These are phyloP conservation scores for Tylopilus orsonianus DNA, from an alignment of 1,284 basidiomycete genomes.

Conservation along the genomic window DNA sequence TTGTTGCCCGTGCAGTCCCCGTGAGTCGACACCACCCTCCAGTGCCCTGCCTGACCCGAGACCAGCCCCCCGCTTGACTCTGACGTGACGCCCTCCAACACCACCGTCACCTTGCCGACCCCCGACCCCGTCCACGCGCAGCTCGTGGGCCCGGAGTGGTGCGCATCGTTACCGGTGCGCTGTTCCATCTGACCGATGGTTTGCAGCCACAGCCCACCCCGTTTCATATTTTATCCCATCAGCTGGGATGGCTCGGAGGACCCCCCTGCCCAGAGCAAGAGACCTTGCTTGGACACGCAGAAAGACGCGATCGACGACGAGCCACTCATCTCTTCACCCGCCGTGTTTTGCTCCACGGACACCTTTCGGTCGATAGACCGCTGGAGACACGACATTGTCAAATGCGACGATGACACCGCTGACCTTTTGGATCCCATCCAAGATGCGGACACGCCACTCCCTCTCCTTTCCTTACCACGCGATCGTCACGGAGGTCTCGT, in stretches of 20 bases:
- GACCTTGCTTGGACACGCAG: not conserved
- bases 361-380: conserved; percentile 22
- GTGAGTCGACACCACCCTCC: not conserved
- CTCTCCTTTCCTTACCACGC: conserved; percentile 18
- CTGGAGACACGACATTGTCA: conserved; percentile 22
- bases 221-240: conserved; percentile 28
- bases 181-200: not conserved
- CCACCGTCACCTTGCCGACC: conserved; percentile 19
- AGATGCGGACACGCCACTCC: conserved; percentile 8
- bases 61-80: conserved; percentile 2
- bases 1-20: not conserved
- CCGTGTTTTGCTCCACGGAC: conserved; percentile 14
- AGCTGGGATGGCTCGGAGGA: conserved; percentile 27
- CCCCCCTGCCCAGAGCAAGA: conserved; percentile 1
- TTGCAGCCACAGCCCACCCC: conserved; percentile 19
- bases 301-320: conserved; percentile 6
- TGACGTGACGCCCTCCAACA: conserved; percentile 21
- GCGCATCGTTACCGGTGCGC: not conserved
- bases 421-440: conserved; percentile 23
- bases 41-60: not conserved
- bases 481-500: not conserved
- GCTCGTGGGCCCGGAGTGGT: conserved; percentile 14
- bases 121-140: conserved; percentile 15
- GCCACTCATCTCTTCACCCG: conserved; percentile 1
- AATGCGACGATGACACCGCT: not conserved